phyloP scores from a whole-genome alignment of 148 eudicot genomes.

The Rhododendron henanense region DNA sequence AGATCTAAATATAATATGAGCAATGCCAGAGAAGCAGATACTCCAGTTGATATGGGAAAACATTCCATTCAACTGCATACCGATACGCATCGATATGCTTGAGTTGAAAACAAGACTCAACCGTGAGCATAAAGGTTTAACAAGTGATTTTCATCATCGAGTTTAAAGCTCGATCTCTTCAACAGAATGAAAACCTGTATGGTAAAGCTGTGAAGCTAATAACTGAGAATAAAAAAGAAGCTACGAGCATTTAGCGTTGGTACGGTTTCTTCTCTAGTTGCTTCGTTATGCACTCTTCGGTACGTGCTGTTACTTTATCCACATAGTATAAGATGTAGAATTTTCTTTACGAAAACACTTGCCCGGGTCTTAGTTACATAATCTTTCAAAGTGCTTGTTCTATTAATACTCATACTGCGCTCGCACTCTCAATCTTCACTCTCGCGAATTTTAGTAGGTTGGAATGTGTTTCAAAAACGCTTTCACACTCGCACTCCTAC shows the following conservation, averaged over 20 bases:
- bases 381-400: background rate
- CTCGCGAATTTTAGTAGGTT: background rate
- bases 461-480: no score
- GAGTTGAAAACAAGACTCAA: background rate
- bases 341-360: background rate
- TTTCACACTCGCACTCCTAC: no score
- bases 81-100: no score
- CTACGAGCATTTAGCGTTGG: background rate
- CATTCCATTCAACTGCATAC: no score
- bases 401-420: background rate
- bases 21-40: no score
- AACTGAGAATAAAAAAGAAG: background rate
- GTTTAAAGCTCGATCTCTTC: background rate
- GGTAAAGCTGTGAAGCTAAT: background rate
- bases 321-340: background rate
- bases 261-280: background rate
- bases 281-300: background rate
- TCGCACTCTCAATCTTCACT: background rate
- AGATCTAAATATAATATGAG: no score
- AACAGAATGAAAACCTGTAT: no score
- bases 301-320: background rate
- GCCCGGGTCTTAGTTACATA: background rate
- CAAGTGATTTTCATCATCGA: background rate
- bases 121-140: background rate
- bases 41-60: no score